Conservation (phyloP, 164 flowering plant species). For the Pachysandra terminalis region DNA sequence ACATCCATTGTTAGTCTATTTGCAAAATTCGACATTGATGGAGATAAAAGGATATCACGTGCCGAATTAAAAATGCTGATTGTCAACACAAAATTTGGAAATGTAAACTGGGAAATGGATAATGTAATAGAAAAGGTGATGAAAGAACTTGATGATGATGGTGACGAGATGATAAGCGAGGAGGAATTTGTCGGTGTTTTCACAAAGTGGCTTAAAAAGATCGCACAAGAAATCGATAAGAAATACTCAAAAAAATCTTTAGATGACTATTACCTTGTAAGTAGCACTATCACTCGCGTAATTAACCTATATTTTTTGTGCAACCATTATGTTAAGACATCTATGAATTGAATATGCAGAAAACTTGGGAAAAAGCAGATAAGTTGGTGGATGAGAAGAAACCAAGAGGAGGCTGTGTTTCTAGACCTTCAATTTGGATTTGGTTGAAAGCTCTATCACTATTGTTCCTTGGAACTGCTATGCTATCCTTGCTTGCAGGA, state of each 20-base stretch:
- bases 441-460: slow-evolving; percentile 11
- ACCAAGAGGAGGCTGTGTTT: background rate
- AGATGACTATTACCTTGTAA: background rate
- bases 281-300: background rate
- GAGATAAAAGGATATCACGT: slow-evolving; percentile 4
- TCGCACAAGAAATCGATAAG: background rate
- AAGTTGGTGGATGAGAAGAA: background rate
- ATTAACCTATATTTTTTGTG: too few species aligned
- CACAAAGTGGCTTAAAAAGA: background rate
- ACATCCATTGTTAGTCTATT: background rate
- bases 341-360: slow-evolving; percentile 1
- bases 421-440: background rate
- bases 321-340: slow-evolving; percentile 9
- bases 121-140: background rate
- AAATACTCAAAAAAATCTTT: background rate
- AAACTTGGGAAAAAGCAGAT: background rate
- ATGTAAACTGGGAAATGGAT: background rate
- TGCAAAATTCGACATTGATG: slow-evolving; percentile 6
- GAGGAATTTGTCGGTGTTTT: slow-evolving; percentile 15
- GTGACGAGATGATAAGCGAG: background rate
- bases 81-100: background rate
- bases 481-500: slow-evolving; percentile 25
- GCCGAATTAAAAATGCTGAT: slow-evolving; percentile 12
- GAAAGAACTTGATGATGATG: slow-evolving; percentile 11
- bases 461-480: slow-evolving; percentile 18